Base-by-base conservation (phyloP, 2,329 filamentous ascomycete species). In the Leptographium galeiforme region DNA sequence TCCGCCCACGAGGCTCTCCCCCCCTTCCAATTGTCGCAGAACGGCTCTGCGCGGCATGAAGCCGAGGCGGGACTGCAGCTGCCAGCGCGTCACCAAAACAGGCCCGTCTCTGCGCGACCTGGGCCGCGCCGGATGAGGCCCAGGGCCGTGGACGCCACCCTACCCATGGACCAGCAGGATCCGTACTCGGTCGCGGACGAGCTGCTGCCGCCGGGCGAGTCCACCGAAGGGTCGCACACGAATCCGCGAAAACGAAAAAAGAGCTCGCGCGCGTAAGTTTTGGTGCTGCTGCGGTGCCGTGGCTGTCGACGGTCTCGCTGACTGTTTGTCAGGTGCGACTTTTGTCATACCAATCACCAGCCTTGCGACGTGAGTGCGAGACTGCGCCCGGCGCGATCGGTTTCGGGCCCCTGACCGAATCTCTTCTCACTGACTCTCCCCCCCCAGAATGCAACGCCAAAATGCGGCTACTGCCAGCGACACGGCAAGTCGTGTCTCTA, bases 281-380 rank as follows among this genome's bases (percentile, higher is more conserved):
- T 12, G 30, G 30, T 11, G 25, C 5, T 25, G 25, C 25, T 25
- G 25, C 3, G 16, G 18, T n/a, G 40, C 16, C 39, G 18, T 16
- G 33, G 38, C 25, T 16, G 30, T 30, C 34, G 33, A 25, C 40
- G 10, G 36, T 1, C 30, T 45, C 14, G 4, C 25, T 50, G 19
- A 34, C 12, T 25, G 43, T 14, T 32, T 46, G 30, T 16, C 54
- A 73, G 71, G 51, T 73, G 70, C 61, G 71, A 73, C 62, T 71
- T 70, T 48, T 73, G 70, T 57, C 72, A 73, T 56, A 67, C 70
- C 52, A 71, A 73, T 59, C 71, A 73, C 56, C 70, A 73, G 61
- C 70, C 71, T 7, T 74, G 71, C 60, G 71, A 74, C 61, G 58
- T 60, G 48, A 5, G 58, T 54, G n/a, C 45, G 2, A 25, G n/a